These are phyloP conservation scores for Floccularia luteovirens DNA, from an alignment of 768 basidiomycete species.

Conservation along the genomic window DNA sequence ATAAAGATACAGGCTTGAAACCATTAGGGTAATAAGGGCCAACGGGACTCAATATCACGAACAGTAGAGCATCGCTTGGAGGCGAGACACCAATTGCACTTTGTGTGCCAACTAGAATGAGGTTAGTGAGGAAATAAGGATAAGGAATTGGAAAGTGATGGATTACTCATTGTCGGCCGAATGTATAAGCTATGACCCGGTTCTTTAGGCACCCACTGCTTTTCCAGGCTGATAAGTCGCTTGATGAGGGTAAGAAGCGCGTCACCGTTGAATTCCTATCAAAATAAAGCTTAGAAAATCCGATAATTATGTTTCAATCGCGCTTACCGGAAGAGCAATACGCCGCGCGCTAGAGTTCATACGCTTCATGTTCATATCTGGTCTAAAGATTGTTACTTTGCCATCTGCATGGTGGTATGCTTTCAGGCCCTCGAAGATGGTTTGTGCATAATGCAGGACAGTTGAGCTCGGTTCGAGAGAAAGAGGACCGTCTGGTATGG, in stretches of 20 bases:
- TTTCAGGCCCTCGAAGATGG: constrained; percentile 91
- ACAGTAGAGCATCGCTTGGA: constrained; percentile 76
- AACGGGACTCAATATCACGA: constrained; percentile 77
- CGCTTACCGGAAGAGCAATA: constrained; percentile 65
- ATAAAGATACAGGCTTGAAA: constrained; percentile 87
- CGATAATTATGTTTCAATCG: not conserved
- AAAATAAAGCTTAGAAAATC: constrained; percentile 2
- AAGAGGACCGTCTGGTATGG: constrained; percentile 57
- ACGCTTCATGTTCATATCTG: constrained; percentile 96
- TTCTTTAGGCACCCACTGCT: constrained; percentile 85
- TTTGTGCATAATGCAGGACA: constrained; percentile 91
- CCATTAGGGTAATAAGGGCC: constrained; percentile 83
- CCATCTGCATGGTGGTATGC: constrained; percentile 76
- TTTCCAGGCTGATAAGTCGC: constrained; percentile 76
- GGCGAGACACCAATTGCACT: constrained; percentile 63
- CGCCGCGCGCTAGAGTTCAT: constrained; percentile 84
- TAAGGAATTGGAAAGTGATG: constrained; percentile 1
- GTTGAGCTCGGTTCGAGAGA: constrained; percentile 67
- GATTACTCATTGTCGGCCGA: constrained; percentile 64
- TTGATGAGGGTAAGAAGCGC: constrained; percentile 76
- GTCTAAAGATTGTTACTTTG: constrained; percentile 79
- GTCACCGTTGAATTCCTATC: constrained; percentile 70
- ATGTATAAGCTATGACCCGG: constrained; percentile 90
- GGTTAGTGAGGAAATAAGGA: constrained; percentile 1
- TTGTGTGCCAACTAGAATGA: constrained; percentile 67